These are phyloP conservation scores for Brassica juncea DNA, from an alignment of 345 rosid genomes.

Conservation along the genomic window DNA sequence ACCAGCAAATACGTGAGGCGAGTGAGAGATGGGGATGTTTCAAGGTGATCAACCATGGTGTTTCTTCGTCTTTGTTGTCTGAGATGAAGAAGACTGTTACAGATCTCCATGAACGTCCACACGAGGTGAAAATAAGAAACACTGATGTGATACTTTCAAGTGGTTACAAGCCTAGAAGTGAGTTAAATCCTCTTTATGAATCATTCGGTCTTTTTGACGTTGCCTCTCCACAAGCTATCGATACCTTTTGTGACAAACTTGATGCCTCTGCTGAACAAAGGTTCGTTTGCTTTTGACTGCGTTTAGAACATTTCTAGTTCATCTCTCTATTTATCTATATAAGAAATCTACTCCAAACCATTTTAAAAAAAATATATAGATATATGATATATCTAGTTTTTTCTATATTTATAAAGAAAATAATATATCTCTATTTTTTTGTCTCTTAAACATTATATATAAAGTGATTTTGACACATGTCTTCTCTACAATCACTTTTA, in stretches of 20 bases:
- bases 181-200: conserved; percentile 65
- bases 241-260: conserved; percentile 59
- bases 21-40: conserved; percentile 81
- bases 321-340: too few species aligned
- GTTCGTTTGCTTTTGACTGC: conserved; percentile 30
- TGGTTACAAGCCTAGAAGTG: conserved; percentile 58
- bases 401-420: too few species aligned
- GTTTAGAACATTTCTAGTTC: too few species aligned
- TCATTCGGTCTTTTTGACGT: conserved; percentile 73
- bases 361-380: too few species aligned
- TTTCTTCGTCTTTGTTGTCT: conserved; percentile 48
- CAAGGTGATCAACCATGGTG: conserved; percentile 60
- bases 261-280: conserved; percentile 66
- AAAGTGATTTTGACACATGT: too few species aligned
- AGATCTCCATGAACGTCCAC: conserved; percentile 63
- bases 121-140: conserved; percentile 56
- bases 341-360: too few species aligned
- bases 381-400: too few species aligned
- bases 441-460: too few species aligned
- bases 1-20: conserved; percentile 49
- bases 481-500: too few species aligned
- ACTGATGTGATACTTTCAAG: conserved; percentile 58
- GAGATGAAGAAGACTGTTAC: conserved; percentile 66
- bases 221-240: conserved; percentile 57
- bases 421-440: too few species aligned